Conservation (phyloP, 257 asterid genomes). For the Jacaranda copaia region DNA sequence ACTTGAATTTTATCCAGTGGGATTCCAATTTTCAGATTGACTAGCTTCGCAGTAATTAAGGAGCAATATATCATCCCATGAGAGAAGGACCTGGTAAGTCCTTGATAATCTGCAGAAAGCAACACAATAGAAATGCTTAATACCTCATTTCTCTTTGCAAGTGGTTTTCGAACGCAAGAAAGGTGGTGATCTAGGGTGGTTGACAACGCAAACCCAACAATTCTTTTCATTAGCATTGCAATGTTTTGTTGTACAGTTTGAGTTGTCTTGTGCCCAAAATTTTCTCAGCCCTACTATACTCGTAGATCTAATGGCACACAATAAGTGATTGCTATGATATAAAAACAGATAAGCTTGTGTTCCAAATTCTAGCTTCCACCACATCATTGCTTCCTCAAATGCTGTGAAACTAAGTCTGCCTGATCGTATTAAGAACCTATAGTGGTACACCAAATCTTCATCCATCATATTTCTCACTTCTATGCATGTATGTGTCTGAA, state of each 20-base stretch:
- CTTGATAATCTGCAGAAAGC: conserved; percentile 89
- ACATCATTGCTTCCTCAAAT: background rate
- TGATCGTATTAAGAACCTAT: background rate
- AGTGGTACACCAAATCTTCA: background rate
- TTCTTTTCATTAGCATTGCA: background rate
- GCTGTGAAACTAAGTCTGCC: background rate
- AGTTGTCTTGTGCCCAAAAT: background rate
- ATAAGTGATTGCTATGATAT: background rate
- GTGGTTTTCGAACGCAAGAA: conserved; percentile 6
- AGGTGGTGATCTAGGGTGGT: conserved; percentile 19
- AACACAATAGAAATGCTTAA: conserved; percentile 22
- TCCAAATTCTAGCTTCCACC: background rate
- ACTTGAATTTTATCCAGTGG: conserved; percentile 75
- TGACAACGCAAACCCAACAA: background rate
- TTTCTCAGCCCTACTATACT: background rate
- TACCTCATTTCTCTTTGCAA: conserved; percentile 1
- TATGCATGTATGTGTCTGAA: background rate
- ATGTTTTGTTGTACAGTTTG: background rate
- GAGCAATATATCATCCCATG: conserved; percentile 92
- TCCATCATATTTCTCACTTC: background rate
- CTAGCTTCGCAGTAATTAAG: conserved; percentile 82
- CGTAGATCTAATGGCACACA: background rate
- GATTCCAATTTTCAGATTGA: conserved; percentile 83
- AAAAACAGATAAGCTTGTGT: background rate
- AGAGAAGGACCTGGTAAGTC: conserved; percentile 85